Conservation (phyloP, 169 alveolate species). For the Cryptosporidium meleagridis region DNA sequence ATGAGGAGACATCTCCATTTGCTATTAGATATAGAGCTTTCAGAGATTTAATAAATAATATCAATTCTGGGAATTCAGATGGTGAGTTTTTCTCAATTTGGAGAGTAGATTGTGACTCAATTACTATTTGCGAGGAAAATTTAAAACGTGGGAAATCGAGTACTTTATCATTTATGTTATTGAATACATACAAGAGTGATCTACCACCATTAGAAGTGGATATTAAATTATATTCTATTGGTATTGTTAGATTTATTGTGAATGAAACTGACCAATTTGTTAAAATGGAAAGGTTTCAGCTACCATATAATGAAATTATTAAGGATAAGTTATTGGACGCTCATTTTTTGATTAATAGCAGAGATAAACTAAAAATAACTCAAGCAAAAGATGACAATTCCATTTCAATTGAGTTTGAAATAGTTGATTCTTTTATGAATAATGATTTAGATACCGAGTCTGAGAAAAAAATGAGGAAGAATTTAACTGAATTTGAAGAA, state of each 20-base stretch:
- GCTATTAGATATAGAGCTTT: conserved; percentile 59
- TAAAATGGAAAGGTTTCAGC: conserved; percentile 18
- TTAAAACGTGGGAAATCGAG: not conserved
- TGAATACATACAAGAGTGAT: conserved; percentile 19
- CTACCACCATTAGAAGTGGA: conserved; percentile 36
- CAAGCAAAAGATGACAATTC: not conserved
- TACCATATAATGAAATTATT: conserved; percentile 27
- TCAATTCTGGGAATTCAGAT: not conserved
- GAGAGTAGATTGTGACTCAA: conserved; percentile 30
- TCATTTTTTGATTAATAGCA: conserved; percentile 13
- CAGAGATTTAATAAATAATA: conserved; percentile 11
- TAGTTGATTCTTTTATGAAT: not conserved
- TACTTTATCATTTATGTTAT: conserved; percentile 29
- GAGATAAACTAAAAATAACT: conserved; percentile 3
- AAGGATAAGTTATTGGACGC: conserved; percentile 36
- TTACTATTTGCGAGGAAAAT: conserved; percentile 22
- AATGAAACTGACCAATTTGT: conserved; percentile 54
- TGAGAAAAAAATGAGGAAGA: not conserved
- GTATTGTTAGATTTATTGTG: conserved; percentile 22
- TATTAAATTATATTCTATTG: conserved; percentile 37
- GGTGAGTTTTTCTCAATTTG: conserved; percentile 51
- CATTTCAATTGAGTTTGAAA: conserved; percentile 9
- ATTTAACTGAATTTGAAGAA: not conserved
- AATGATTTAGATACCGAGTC: not conserved
- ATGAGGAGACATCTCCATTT: conserved; percentile 59